Conservation (phyloP, 352 stramenopile species). For the Aphanomyces cochlioides region DNA sequence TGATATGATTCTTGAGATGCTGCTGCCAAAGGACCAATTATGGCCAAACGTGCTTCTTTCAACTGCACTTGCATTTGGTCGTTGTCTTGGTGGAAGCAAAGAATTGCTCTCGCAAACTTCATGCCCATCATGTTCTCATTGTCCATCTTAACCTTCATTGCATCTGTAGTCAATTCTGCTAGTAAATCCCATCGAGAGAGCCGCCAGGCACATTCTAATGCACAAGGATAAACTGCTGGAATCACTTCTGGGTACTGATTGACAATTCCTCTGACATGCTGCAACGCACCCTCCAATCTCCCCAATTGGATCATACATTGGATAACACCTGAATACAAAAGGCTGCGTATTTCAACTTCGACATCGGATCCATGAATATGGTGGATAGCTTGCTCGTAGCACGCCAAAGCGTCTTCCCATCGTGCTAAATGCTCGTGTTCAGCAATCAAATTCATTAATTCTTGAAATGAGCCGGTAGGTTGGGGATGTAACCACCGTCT, state of each 20-base stretch:
- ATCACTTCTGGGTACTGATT: slow-evolving; percentile 74
- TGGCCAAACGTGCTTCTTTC: slow-evolving; percentile 51
- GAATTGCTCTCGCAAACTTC: slow-evolving; percentile 15
- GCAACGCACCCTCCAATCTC: slow-evolving; percentile 73
- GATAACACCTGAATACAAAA: slow-evolving; percentile 76
- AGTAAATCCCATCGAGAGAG: slow-evolving; percentile 80
- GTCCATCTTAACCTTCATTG: slow-evolving; percentile 27
- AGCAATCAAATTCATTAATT: slow-evolving; percentile 66
- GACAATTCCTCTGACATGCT: slow-evolving; percentile 84
- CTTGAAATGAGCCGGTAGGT: slow-evolving; percentile 43
- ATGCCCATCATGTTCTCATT: slow-evolving; percentile 19
- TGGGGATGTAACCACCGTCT: slow-evolving; percentile 50
- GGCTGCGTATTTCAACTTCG: slow-evolving; percentile 15
- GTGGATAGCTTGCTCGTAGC: slow-evolving; percentile 76
- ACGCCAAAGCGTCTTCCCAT: slow-evolving; percentile 72
- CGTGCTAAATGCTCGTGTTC: slow-evolving; percentile 66
- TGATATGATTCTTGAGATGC: slow-evolving; percentile 75
- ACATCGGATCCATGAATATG: slow-evolving; percentile 42
- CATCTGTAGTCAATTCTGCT: slow-evolving; percentile 54
- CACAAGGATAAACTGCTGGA: slow-evolving; percentile 73
- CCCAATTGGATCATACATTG: slow-evolving; percentile 80
- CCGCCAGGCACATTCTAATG: slow-evolving; percentile 81
- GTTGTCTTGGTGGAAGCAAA: slow-evolving; percentile 21
- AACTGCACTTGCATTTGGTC: slow-evolving; percentile 37
- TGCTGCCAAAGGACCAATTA: slow-evolving; percentile 67